A percentile compares a stretch with the other conserved stretches of the same genome.
phyloP scores from a whole-genome alignment of 192 early-diverging fungal species.

The Mortierella hygrophila region DNA sequence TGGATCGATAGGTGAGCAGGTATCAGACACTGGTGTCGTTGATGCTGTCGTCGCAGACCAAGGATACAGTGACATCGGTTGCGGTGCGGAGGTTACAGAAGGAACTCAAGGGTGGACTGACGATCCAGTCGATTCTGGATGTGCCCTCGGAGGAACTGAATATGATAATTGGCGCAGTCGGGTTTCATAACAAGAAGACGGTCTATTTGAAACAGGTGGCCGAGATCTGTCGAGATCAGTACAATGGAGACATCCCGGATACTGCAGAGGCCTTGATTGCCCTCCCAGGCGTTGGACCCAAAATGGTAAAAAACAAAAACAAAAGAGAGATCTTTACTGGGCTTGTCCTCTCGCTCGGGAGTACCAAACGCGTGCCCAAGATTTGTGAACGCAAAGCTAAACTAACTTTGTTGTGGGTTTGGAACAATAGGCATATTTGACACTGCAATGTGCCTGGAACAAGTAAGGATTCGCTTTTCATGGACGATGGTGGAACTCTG shows the following conservation, averaged over 20 bases:
- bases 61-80: constrained; percentile 87
- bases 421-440: constrained; percentile 73
- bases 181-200: constrained; percentile 92
- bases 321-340: background rate
- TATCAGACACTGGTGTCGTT: constrained; percentile 90
- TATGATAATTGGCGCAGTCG: constrained; percentile 81
- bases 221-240: constrained; percentile 75
- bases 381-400: background rate
- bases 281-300: constrained; percentile 94
- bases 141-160: constrained; percentile 75
- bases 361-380: background rate
- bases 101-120: constrained; percentile 76
- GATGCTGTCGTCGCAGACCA: constrained; percentile 94
- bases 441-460: constrained; percentile 89
- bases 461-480: constrained; percentile 55
- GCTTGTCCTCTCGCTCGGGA: background rate
- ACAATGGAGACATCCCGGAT: constrained; percentile 85
- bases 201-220: constrained; percentile 86
- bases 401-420: background rate
- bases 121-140: constrained; percentile 72
- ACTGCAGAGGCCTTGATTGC: constrained; percentile 82
- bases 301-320: constrained; percentile 76
- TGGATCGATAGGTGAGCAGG: constrained; percentile 64
- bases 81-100: constrained; percentile 78
- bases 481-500: background rate